A percentile compares a stretch with the other conserved stretches of the same genome.
phyloP scores from a whole-genome alignment of 2,329 filamentous ascomycete species.

The Pyrenophora tritici-repentis region DNA sequence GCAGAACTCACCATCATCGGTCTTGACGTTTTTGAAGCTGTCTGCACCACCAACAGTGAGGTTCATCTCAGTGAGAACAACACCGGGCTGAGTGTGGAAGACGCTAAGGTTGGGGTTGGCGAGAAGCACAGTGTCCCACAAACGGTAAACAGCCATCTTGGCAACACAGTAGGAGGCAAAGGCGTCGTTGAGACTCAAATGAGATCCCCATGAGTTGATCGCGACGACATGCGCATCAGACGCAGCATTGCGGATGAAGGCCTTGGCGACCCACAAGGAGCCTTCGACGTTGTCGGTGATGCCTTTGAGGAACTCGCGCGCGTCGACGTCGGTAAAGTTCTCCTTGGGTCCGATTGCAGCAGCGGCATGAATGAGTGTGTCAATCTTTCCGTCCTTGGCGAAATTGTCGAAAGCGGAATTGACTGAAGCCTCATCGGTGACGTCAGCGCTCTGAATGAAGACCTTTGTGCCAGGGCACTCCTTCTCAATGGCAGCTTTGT shows the following conservation, averaged over 20 bases:
- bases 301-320: conserved; percentile 14
- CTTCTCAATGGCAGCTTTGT: conserved; percentile 39
- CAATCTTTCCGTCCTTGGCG: conserved; percentile 21
- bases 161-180: conserved; percentile 39
- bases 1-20: conserved; percentile 4
- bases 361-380: conserved; percentile 33
- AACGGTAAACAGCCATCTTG: conserved; percentile 45
- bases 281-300: conserved; percentile 24
- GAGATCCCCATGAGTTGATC: conserved; percentile 25
- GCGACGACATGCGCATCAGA: conserved; percentile 19
- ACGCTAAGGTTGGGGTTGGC: conserved; percentile 48
- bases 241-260: conserved; percentile 27
- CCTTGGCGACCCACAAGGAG: conserved; percentile 23
- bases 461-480: conserved; percentile 19
- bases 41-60: conserved; percentile 1
- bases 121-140: conserved; percentile 45
- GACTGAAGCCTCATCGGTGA: conserved; percentile 23
- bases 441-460: conserved; percentile 20
- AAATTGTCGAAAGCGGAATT: conserved; percentile 21
- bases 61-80: conserved; percentile 29
- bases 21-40: conserved; percentile 2
- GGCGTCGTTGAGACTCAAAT: conserved; percentile 16
- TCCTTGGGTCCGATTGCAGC: conserved; percentile 14
- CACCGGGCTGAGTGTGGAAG: conserved; percentile 51
- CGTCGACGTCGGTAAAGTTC: conserved; percentile 8